Conservation (phyloP, 495 filamentous ascomycete species). For the Lindgomyces ingoldianus region DNA sequence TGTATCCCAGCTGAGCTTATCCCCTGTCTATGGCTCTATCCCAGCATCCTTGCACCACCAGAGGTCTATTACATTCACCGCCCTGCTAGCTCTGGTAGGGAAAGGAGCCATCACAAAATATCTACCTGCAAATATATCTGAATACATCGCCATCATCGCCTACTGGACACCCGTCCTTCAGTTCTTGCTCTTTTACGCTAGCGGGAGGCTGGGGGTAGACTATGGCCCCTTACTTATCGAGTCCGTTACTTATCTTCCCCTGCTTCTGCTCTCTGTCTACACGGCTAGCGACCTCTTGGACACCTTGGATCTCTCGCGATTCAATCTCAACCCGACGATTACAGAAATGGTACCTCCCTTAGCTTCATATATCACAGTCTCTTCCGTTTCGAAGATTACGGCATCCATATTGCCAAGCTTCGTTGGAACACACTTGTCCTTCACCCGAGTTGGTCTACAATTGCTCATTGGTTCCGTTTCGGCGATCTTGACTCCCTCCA, state of each 20-base stretch:
- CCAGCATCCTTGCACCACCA: constrained; percentile 71
- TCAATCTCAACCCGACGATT: constrained; percentile 53
- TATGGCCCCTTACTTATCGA: constrained; percentile 77
- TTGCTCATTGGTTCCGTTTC: constrained; percentile 64
- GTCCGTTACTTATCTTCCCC: constrained; percentile 66
- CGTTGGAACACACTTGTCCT: constrained; percentile 62
- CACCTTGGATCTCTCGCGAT: constrained; percentile 54
- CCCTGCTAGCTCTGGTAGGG: constrained; percentile 62
- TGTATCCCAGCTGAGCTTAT: constrained; percentile 71
- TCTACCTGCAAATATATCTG: constrained; percentile 48
- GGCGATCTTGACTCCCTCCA: constrained; percentile 65
- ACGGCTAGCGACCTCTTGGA: constrained; percentile 66
- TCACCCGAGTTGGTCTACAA: constrained; percentile 72
- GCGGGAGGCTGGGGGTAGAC: constrained; percentile 62
- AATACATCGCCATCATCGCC: constrained; percentile 65
- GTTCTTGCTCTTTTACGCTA: constrained; percentile 64
- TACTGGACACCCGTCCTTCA: constrained; percentile 73
- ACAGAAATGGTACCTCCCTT: constrained; percentile 61
- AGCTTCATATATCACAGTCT: constrained; percentile 61
- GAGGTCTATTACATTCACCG: constrained; percentile 62
- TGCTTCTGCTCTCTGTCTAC: constrained; percentile 67
- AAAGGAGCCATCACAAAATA: constrained; percentile 52
- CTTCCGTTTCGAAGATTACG: constrained; percentile 58
- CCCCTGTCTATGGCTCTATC: constrained; percentile 83
- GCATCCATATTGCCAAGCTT: constrained; percentile 55